phyloP scores from a whole-genome alignment of 495 filamentous ascomycete genomes.

The Thozetella sp. region DNA sequence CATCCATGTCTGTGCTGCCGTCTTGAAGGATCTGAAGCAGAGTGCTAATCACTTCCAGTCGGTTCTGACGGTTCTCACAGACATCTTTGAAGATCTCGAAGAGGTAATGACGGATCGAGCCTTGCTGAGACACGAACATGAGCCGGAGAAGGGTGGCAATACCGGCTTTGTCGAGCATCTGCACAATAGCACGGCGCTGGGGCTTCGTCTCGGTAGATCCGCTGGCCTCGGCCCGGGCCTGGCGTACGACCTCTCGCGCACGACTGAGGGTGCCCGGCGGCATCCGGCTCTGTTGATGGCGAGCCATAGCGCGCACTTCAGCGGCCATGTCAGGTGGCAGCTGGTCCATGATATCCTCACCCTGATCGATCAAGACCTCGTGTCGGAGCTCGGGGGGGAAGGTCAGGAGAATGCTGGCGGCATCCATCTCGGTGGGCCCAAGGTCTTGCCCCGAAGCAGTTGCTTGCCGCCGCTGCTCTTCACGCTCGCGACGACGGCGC shows the following conservation, averaged over 20 bases:
- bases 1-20: conserved; percentile 87
- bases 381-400: conserved; percentile 84
- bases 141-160: conserved; percentile 91
- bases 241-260: conserved; percentile 23
- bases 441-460: conserved; percentile 52
- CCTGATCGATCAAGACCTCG: conserved; percentile 86
- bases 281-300: conserved; percentile 15
- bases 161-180: conserved; percentile 96
- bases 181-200: conserved; percentile 77
- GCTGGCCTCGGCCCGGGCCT: conserved; percentile 16
- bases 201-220: conserved; percentile 55
- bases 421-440: conserved; percentile 83
- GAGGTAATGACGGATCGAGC: conserved; percentile 72
- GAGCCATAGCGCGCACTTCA: conserved; percentile 71
- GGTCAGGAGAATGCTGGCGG: conserved; percentile 88
- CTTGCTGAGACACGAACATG: conserved; percentile 94
- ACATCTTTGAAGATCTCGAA: conserved; percentile 85
- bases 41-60: conserved; percentile 91
- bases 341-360: conserved; percentile 84
- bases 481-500: conserved; percentile 85
- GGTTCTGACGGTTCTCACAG: conserved; percentile 91
- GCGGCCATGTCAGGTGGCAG: conserved; percentile 82
- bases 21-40: conserved; percentile 96
- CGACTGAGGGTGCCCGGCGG: conserved; percentile 14
- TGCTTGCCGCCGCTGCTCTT: conserved; percentile 62